A percentile compares a stretch with the other conserved stretches of the same genome.
Conservation (phyloP, 495 filamentous ascomycete species). For the Penicillium pancosmium region DNA sequence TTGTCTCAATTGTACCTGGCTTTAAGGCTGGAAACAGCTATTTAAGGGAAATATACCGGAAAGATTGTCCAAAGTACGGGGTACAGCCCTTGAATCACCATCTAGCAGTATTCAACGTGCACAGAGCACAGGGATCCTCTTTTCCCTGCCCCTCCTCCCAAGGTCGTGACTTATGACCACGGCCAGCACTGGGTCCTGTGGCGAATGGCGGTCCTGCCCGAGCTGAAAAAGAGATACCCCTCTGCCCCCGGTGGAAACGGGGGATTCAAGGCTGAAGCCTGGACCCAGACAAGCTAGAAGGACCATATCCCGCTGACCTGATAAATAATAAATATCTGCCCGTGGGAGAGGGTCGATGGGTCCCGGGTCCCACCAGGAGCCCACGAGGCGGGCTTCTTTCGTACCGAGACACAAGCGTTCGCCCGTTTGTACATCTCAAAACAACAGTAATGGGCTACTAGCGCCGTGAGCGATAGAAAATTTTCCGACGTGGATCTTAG, state of each 20-base stretch:
- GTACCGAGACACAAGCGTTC: slow-evolving; percentile 7
- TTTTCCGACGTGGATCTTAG: slow-evolving; percentile 24
- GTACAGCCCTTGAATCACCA: slow-evolving; percentile 1
- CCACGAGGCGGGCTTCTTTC: slow-evolving; percentile 7
- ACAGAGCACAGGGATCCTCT: slow-evolving; percentile 8
- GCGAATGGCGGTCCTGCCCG: slow-evolving; percentile 27
- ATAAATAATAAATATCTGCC: not conserved
- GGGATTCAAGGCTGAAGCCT: not conserved
- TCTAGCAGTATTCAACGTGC: slow-evolving; percentile 9
- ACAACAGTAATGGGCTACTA: not conserved
- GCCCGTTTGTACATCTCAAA: slow-evolving; percentile 1
- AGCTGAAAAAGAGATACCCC: slow-evolving; percentile 14
- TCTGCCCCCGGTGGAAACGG: not conserved
- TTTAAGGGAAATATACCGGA: not conserved
- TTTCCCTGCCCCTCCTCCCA: not conserved
- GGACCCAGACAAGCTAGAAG: slow-evolving; percentile 2
- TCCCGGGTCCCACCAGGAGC: not conserved
- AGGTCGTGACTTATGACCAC: slow-evolving; percentile 17
- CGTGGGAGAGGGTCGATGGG: slow-evolving; percentile 1
- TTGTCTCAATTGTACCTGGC: slow-evolving; percentile 1
- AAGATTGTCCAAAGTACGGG: slow-evolving; percentile 1
- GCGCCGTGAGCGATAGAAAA: slow-evolving; percentile 15
- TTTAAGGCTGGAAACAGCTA: slow-evolving; percentile 1
- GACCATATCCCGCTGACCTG: not conserved
- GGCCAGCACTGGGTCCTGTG: slow-evolving; percentile 23